Evolutionary conservation across 2,329 filamentous ascomycete species (phyloP).

Genomic region (Xylaria sp.): DNA sequence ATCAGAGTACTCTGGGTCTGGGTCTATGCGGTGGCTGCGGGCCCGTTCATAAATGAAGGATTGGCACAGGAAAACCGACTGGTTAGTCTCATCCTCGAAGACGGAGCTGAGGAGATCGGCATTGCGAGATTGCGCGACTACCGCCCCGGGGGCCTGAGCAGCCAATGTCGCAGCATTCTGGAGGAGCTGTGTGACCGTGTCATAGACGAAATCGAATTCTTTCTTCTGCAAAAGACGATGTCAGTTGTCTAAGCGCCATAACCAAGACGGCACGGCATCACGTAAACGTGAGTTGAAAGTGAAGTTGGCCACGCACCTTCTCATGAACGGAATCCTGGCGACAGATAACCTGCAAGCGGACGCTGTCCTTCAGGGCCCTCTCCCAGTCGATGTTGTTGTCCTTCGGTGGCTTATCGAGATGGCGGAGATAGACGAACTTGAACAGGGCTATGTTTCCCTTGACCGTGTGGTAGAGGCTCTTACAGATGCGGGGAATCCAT

Average conservation of each 20-base stretch:
- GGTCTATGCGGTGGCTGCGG: constrained; percentile 40
- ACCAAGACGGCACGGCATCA: neutral
- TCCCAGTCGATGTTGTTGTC: constrained; percentile 46
- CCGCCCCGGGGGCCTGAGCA: constrained; percentile 37
- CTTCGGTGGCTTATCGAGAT: constrained; percentile 49
- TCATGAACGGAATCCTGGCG: constrained; percentile 33
- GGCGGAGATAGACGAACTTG: constrained; percentile 62
- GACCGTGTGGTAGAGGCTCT: constrained; percentile 56
- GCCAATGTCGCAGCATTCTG: constrained; percentile 44
- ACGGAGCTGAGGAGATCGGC: constrained; percentile 47
- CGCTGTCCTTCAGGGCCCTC: constrained; percentile 47
- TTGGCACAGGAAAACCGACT: constrained; percentile 62
- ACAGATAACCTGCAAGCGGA: constrained; percentile 50
- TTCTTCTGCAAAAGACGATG: constrained; percentile 36
- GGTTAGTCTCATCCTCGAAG: constrained; percentile 52
- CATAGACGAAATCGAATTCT: constrained; percentile 52
- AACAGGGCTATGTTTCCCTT: constrained; percentile 61
- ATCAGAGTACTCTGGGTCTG: constrained; percentile 10
- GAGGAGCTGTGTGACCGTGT: constrained; percentile 50
- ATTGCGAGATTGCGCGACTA: constrained; percentile 51
- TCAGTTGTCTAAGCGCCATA: constrained; percentile 4
- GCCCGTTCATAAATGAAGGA: constrained; percentile 67
- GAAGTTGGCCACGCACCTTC: constrained; percentile 42
- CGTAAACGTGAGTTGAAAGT: constrained; percentile 2
- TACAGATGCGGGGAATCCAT: constrained; percentile 54